A percentile compares a stretch with the other conserved stretches of the same genome.
Conservation (phyloP, 2,329 filamentous ascomycete genomes). For the Pseudocercospora cruenta region DNA sequence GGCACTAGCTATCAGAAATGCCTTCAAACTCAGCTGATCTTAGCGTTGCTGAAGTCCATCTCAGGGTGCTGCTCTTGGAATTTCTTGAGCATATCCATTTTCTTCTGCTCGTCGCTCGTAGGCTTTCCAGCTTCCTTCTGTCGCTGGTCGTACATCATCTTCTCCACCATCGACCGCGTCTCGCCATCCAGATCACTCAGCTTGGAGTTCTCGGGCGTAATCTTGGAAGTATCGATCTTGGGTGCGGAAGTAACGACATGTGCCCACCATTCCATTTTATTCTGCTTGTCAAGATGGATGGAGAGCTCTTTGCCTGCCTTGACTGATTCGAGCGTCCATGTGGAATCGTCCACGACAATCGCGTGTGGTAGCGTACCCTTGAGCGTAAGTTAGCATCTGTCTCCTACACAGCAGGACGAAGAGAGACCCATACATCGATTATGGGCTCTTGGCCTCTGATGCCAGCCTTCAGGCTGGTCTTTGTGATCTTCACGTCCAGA, state of each 20-base stretch:
- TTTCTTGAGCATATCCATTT: constrained; percentile 87
- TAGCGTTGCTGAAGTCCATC: constrained; percentile 70
- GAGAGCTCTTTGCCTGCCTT: constrained; percentile 72
- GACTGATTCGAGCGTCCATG: constrained; percentile 83
- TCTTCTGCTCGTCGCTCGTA: constrained; percentile 93
- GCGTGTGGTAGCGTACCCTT: constrained; percentile 84
- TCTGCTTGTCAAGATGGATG: constrained; percentile 90
- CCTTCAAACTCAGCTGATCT: constrained; percentile 50
- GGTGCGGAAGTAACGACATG: constrained; percentile 86
- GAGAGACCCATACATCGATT: constrained; percentile 63
- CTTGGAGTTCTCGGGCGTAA: constrained; percentile 89
- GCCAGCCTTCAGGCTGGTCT: constrained; percentile 73
- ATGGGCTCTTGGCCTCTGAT: constrained; percentile 88
- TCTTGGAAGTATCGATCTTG: constrained; percentile 93
- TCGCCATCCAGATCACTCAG: constrained; percentile 91
- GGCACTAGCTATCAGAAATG: neutral
- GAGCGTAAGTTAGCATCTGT: neutral
- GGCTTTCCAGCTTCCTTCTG: constrained; percentile 93
- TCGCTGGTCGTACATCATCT: constrained; percentile 99
- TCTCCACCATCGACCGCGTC: constrained; percentile 97
- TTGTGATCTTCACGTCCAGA: constrained; percentile 80
- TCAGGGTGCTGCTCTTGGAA: constrained; percentile 82
- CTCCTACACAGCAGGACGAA: neutral
- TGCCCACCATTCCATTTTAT: constrained; percentile 98
- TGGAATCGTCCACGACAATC: constrained; percentile 82